These are phyloP conservation scores for Solidago caesia DNA, from an alignment of 129 eudicot genomes.

Conservation along the genomic window DNA sequence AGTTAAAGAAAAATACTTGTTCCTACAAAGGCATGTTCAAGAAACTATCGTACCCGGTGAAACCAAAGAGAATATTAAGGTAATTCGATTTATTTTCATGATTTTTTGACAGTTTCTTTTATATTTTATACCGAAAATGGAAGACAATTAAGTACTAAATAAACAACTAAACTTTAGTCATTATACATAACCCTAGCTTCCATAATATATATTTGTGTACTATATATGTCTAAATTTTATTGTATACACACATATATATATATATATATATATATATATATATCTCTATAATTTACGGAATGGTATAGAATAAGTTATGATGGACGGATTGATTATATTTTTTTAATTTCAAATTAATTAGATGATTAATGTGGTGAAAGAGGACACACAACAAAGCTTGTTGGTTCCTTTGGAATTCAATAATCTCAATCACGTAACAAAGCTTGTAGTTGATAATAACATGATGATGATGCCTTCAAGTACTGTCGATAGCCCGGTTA, in stretches of 20 bases:
- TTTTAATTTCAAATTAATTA: background rate
- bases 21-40: conserved; percentile 45
- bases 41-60: conserved; percentile 22
- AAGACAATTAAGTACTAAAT: no score
- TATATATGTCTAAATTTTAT: background rate
- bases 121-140: no score
- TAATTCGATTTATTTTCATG: background rate
- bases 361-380: conserved; percentile 17
- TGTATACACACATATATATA: background rate
- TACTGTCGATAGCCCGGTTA: conserved; percentile 16
- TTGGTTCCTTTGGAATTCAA: conserved; percentile 36
- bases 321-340: background rate
- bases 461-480: conserved; percentile 1
- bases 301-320: background rate
- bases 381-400: conserved; percentile 25
- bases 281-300: no score
- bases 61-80: conserved; percentile 16
- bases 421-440: conserved; percentile 24
- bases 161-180: no score
- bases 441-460: background rate
- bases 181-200: no score
- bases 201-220: background rate
- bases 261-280: no score
- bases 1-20: conserved; percentile 41
- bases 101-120: no score